A percentile compares a stretch with the other conserved stretches of the same genome.
These are phyloP conservation scores for Nakazawaea populi DNA, from an alignment of 805 yeast genomes.

Conservation along the genomic window DNA sequence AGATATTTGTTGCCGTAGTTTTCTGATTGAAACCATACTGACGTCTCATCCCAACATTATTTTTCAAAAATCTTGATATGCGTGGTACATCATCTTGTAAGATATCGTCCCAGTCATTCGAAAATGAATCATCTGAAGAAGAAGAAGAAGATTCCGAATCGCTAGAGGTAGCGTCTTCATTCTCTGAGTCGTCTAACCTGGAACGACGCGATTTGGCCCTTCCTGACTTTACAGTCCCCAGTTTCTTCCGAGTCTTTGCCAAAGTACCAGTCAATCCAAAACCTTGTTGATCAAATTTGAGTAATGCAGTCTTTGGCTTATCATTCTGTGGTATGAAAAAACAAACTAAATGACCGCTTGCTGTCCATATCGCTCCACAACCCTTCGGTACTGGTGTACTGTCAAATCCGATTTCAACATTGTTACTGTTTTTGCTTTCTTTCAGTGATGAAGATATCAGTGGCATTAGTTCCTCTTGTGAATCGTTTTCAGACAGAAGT, in stretches of 20 bases:
- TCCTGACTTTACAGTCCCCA: conserved; percentile 3
- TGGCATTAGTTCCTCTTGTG: conserved; percentile 18
- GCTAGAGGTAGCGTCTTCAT: background rate
- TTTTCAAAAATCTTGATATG: conserved; percentile 44
- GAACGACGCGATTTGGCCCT: background rate
- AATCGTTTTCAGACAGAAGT: conserved; percentile 36
- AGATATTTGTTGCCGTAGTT: conserved; percentile 17
- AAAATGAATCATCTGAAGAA: conserved; percentile 44
- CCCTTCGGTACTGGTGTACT: conserved; percentile 90
- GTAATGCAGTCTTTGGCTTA: conserved; percentile 33
- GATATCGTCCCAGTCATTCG: conserved; percentile 65
- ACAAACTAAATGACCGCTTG: conserved; percentile 72
- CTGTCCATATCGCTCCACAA: conserved; percentile 88
- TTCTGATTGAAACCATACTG: conserved; percentile 9
- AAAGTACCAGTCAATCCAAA: conserved; percentile 33
- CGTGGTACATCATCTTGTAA: conserved; percentile 50
- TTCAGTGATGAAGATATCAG: conserved; percentile 14
- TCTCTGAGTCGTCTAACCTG: background rate
- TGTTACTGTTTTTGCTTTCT: conserved; percentile 2
- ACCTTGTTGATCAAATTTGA: conserved; percentile 50
- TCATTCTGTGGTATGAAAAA: conserved; percentile 62
- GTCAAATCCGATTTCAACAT: conserved; percentile 39
- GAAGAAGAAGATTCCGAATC: conserved; percentile 24
- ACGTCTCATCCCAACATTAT: conserved; percentile 23
- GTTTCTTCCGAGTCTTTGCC: conserved; percentile 17